These are phyloP conservation scores for Yarrowia divulgata DNA, from an alignment of 805 yeast species.

Conservation along the genomic window DNA sequence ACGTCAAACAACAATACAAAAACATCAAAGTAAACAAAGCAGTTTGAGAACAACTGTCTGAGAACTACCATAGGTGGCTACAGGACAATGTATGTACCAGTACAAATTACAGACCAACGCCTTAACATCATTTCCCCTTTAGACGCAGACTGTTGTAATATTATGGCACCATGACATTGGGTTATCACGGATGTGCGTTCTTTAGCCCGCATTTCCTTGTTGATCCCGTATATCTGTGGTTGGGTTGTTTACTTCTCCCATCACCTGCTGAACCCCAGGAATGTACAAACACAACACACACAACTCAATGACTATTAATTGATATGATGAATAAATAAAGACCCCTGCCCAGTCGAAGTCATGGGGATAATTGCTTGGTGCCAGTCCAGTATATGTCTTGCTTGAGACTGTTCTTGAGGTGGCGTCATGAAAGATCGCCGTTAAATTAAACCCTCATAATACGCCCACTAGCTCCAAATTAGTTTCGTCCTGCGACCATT, in stretches of 20 bases:
- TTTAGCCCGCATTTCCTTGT: neutral
- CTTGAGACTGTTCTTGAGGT: constrained; percentile 5
- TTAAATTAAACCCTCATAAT: constrained; percentile 20
- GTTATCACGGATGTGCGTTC: neutral
- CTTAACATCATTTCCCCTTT: neutral
- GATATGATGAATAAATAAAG: constrained; percentile 8
- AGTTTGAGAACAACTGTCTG: no score
- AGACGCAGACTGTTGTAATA: neutral
- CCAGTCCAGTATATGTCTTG: neutral
- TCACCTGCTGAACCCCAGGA: neutral
- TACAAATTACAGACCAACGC: no score
- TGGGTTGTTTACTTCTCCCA: neutral
- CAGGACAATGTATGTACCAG: no score
- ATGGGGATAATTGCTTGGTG: neutral
- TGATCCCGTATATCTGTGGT: neutral
- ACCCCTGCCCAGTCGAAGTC: neutral
- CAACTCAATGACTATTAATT: neutral
- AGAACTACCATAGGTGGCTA: no score
- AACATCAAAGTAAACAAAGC: neutral
- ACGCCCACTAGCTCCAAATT: neutral
- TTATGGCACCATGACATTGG: constrained; percentile 2
- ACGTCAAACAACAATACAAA: neutral
- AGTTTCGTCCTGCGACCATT: neutral
- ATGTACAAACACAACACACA: neutral
- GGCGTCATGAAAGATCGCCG: constrained; percentile 22